These are phyloP conservation scores for Trichoderma sp. DNA, from an alignment of 2,329 filamentous ascomycete species.

Conservation along the genomic window DNA sequence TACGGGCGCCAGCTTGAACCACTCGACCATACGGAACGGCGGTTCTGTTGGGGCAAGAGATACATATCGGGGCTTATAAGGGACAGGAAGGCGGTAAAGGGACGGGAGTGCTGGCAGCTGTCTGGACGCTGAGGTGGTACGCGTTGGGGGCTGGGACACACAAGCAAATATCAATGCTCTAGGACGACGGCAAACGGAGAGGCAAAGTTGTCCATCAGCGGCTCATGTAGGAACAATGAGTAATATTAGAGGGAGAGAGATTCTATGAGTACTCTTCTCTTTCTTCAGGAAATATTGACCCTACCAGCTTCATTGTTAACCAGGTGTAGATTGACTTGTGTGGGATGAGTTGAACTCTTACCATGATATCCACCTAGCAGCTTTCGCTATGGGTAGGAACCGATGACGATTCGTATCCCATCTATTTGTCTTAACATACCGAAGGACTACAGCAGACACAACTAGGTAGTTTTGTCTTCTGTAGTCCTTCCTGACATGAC, in stretches of 20 bases:
- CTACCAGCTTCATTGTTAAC: background rate
- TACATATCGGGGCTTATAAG: background rate
- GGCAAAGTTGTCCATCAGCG: background rate
- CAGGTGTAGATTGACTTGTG: background rate
- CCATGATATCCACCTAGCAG: background rate
- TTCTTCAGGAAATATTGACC: background rate
- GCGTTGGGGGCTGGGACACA: background rate
- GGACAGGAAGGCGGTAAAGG: background rate
- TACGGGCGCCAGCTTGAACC: conserved; percentile 3
- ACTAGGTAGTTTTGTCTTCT: background rate
- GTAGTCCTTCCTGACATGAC: background rate
- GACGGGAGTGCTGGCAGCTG: background rate
- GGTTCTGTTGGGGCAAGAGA: background rate
- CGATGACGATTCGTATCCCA: background rate
- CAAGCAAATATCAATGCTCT: background rate
- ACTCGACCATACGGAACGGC: background rate
- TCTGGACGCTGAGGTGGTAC: background rate
- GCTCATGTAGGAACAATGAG: background rate
- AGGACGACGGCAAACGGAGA: background rate
- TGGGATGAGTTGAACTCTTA: background rate
- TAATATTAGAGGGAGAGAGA: background rate
- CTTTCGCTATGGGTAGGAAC: background rate
- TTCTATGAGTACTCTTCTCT: background rate
- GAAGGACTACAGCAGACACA: background rate
- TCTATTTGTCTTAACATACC: background rate